These are phyloP conservation scores for Candida nitratophila DNA, from an alignment of 805 yeast genomes.

Conservation along the genomic window DNA sequence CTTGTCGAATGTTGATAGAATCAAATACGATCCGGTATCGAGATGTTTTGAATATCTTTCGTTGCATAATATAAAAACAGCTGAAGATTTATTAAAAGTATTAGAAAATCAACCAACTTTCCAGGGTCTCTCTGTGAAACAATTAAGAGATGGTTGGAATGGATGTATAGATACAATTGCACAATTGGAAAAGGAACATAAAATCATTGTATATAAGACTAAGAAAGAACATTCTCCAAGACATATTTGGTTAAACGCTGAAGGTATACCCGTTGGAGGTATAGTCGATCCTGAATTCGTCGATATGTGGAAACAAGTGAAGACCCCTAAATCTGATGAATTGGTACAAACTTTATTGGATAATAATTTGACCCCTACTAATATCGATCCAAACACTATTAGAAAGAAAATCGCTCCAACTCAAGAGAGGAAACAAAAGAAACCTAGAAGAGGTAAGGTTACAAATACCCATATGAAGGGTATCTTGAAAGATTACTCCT, in stretches of 20 bases:
- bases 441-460: constrained; percentile 86
- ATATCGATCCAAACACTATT: constrained; percentile 94
- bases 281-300: constrained; percentile 76
- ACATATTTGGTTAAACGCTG: constrained; percentile 76
- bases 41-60: constrained; percentile 82
- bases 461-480: constrained; percentile 98
- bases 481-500: constrained; percentile 74
- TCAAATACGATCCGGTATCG: constrained; percentile 54
- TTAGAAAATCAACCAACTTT: constrained; percentile 78
- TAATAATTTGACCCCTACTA: constrained; percentile 91
- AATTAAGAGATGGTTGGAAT: constrained; percentile 86
- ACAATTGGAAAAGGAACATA: constrained; percentile 68
- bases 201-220: constrained; percentile 77
- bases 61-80: constrained; percentile 76
- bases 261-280: constrained; percentile 48
- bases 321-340: constrained; percentile 76
- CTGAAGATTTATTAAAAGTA: constrained; percentile 67
- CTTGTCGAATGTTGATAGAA: constrained; percentile 68
- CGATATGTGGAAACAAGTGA: constrained; percentile 70
- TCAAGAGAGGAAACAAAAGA: constrained; percentile 75
- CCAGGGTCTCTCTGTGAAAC: constrained; percentile 77
- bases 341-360: constrained; percentile 71
- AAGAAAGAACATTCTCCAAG: constrained; percentile 94
- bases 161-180: constrained; percentile 76
- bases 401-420: constrained; percentile 51